Percentiles rank a stretch among this genome's conserved stretches.
Conservation (phyloP, 164 flowering plant species). For the Liquidambar formosana region DNA sequence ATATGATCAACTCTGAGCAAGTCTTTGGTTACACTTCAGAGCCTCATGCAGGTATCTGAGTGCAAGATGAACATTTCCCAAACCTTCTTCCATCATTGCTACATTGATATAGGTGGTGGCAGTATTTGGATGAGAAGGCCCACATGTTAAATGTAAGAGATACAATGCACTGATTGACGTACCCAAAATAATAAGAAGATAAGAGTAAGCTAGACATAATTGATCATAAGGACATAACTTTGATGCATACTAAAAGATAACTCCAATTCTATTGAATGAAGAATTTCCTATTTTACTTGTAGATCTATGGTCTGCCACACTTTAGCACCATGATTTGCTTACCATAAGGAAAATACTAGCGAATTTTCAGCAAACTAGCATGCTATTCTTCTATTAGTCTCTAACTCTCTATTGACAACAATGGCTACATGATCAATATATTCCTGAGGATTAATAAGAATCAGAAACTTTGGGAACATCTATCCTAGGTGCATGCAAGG, state of each 20-base stretch:
- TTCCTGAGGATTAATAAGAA: too few relatives aligned
- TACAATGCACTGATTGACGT: conserved; percentile 92
- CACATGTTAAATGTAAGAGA: conserved; percentile 90
- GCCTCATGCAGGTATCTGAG: conserved; percentile 95
- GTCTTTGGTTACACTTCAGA: conserved; percentile 89
- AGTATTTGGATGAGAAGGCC: conserved; percentile 94
- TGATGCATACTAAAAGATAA: not conserved
- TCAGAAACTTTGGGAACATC: too few relatives aligned
- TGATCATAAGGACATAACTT: not conserved
- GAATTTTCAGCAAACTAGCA: too few relatives aligned
- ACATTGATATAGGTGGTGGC: conserved; percentile 98
- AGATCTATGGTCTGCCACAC: too few relatives aligned
- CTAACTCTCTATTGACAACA: too few relatives aligned
- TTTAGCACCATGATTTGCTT: too few relatives aligned
- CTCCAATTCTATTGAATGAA: too few relatives aligned
- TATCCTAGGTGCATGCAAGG: too few relatives aligned
- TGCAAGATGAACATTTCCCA: conserved; percentile 90
- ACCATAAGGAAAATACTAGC: too few relatives aligned
- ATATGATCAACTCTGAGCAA: conserved; percentile 94
- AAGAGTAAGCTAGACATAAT: conserved; percentile 4
- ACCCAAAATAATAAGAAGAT: conserved; percentile 41
- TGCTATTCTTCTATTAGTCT: too few relatives aligned
- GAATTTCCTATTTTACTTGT: too few relatives aligned
- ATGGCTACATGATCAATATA: too few relatives aligned
- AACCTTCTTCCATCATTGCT: conserved; percentile 99